Conservation (phyloP, 495 filamentous ascomycete genomes). For the Hypoxylon lienhwacheense region DNA sequence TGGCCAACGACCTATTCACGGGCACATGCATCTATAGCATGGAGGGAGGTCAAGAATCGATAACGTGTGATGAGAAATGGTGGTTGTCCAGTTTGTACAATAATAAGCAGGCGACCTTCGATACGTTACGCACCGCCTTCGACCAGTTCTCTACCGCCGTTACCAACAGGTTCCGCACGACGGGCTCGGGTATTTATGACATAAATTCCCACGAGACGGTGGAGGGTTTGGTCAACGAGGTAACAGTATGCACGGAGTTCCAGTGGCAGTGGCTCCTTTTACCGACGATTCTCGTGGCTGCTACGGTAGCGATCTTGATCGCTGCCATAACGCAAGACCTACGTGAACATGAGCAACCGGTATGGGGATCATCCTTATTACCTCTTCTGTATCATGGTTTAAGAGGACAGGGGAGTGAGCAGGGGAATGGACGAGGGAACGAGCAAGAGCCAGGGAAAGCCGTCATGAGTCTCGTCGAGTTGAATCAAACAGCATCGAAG, state of each 20-base stretch:
- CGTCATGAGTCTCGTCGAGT: slow-evolving; percentile 8
- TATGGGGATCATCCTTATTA: slow-evolving; percentile 24
- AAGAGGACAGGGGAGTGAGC: neutral
- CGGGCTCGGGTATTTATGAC: slow-evolving; percentile 13
- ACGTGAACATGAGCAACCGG: slow-evolving; percentile 8
- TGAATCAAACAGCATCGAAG: slow-evolving; percentile 7
- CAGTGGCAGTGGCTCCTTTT: slow-evolving; percentile 26
- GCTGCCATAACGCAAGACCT: slow-evolving; percentile 11
- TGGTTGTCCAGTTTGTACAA: slow-evolving; percentile 15
- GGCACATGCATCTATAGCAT: slow-evolving; percentile 3
- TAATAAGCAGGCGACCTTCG: slow-evolving; percentile 8
- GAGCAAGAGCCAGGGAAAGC: slow-evolving; percentile 1
- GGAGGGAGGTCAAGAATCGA: neutral
- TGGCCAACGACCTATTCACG: neutral
- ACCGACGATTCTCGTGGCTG: slow-evolving; percentile 8
- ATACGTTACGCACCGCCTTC: slow-evolving; percentile 12
- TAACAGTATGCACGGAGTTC: slow-evolving; percentile 20
- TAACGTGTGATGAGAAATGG: slow-evolving; percentile 6
- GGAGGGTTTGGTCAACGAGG: neutral
- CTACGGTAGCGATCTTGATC: slow-evolving; percentile 7
- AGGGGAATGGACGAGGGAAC: neutral
- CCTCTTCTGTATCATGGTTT: slow-evolving; percentile 22
- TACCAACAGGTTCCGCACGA: slow-evolving; percentile 17
- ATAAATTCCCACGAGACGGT: neutral
- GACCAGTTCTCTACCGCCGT: slow-evolving; percentile 17